phyloP scores from a whole-genome alignment of 1,139 yeast species.

The Meyerozyma athensensis region DNA sequence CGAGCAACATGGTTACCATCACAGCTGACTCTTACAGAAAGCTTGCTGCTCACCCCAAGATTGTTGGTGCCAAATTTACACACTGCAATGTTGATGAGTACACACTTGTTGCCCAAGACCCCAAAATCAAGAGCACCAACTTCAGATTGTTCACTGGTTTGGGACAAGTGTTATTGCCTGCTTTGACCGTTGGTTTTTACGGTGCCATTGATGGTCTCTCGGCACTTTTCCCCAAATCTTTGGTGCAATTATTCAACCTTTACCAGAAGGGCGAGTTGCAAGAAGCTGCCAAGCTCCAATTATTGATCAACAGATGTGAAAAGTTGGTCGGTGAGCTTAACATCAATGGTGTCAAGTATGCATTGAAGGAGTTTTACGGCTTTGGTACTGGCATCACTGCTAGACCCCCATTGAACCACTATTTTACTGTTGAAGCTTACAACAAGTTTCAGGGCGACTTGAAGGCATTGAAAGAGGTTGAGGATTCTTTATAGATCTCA shows the following conservation, averaged over 20 bases:
- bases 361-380: conserved; percentile 17
- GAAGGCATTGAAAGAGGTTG: conserved; percentile 6
- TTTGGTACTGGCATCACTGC: conserved; percentile 18
- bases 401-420: conserved; percentile 18
- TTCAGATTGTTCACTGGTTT: conserved; percentile 44
- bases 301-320: conserved; percentile 36
- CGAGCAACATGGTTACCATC: conserved; percentile 33
- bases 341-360: conserved; percentile 40
- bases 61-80: conserved; percentile 35
- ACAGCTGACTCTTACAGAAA: conserved; percentile 29
- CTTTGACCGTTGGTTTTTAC: conserved; percentile 36
- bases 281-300: conserved; percentile 40
- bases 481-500: conserved; percentile 5
- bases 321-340: conserved; percentile 37
- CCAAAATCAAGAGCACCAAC: conserved; percentile 26
- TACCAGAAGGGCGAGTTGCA: conserved; percentile 25
- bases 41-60: conserved; percentile 29
- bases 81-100: conserved; percentile 27
- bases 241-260: conserved; percentile 30
- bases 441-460: conserved; percentile 4
- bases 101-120: conserved; percentile 34
- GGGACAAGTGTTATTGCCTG: conserved; percentile 44
- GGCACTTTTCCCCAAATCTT: conserved; percentile 30
- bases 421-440: conserved; percentile 6
- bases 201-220: conserved; percentile 47